Evolutionary conservation across 768 basidiomycete species (phyloP).

Genomic region (Mycena olivaceomarginata): DNA sequence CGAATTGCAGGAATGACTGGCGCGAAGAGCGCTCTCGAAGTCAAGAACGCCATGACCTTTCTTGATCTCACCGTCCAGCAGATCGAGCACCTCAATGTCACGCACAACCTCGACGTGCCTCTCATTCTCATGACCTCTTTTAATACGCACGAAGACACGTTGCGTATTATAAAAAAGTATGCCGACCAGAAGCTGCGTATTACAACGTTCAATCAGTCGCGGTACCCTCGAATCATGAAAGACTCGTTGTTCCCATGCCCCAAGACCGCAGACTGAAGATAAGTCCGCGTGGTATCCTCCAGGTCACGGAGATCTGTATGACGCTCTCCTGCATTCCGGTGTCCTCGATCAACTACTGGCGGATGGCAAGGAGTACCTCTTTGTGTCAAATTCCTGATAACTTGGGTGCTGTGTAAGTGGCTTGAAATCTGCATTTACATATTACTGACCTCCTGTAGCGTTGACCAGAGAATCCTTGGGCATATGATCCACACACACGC

Average conservation of each 20-base stretch:
- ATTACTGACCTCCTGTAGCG: constrained; percentile 59
- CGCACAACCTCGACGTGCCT: constrained; percentile 89
- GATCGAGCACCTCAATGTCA: constrained; percentile 95
- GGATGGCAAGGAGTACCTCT: constrained; percentile 97
- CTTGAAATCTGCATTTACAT: not conserved
- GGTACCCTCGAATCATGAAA: constrained; percentile 94
- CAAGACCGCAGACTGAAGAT: constrained; percentile 84
- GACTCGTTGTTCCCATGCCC: constrained; percentile 93
- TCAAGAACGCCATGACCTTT: constrained; percentile 98
- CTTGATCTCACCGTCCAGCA: constrained; percentile 95
- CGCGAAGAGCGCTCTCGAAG: constrained; percentile 95
- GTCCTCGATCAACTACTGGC: constrained; percentile 92
- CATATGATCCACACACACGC: constrained; percentile 89
- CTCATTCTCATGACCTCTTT: constrained; percentile 99
- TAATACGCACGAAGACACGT: constrained; percentile 97
- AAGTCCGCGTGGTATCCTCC: constrained; percentile 97
- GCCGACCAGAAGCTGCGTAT: constrained; percentile 95
- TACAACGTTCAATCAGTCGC: constrained; percentile 94
- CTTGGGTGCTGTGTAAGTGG: constrained; percentile 88
- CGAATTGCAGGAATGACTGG: constrained; percentile 80
- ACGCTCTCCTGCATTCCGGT: constrained; percentile 92
- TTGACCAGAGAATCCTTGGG: constrained; percentile 88
- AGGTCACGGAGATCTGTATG: constrained; percentile 97
- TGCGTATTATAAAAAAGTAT: constrained; percentile 97
- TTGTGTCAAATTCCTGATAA: constrained; percentile 99